Base-by-base conservation (phyloP, 2,329 filamentous ascomycete genomes). In the Hypoxylon sp. region DNA sequence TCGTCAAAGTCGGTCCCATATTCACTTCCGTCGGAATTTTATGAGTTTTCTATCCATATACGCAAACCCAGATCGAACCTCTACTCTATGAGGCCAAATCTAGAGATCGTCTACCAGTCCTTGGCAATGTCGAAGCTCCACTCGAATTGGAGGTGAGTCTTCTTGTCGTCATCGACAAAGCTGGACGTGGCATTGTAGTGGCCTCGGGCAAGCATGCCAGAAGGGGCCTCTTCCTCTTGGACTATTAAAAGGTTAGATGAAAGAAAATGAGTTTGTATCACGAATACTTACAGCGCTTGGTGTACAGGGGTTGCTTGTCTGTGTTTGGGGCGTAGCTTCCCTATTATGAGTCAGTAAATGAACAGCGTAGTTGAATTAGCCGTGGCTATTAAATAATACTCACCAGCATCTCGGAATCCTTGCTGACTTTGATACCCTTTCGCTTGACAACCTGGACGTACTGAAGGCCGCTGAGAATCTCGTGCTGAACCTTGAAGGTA, bases 331-430 rank as follows among this genome's bases (percentile, higher is more conserved):
- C 92, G 78, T 95, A 99, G 75, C 93, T 97, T 74, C 95, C 94
- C 93, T 96, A 73, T 70, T 45, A 28, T 7, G 51, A 38, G 70
- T 82, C 58, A 81, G 72, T 32, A 58, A 46, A 2, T 13, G 30
- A 74, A 21, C 10, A 11, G 38, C 52, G 50, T 2, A 9, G 41
- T 48, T 13, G 25, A 5, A 30, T 36, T 52, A 48, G 13, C 34
- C 13, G 6, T 23, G 19, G 2, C 11, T 43, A 17, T 10, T 17
- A 59, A 38, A 7, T 45, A 13, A 46, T 36, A 86, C 91, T 77
- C 82, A 96, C 94, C 87, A 99, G 92, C 96, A 99, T 99, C 85
- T 98, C 95, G 75, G 97, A 92, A 77, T 96, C 92, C 88, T 98
- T 99, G 84, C 91, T 93, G 68, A 95, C 89, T 65, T 89, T 89